Conservation (phyloP, 305 asterid species). For the Withania somnifera region DNA sequence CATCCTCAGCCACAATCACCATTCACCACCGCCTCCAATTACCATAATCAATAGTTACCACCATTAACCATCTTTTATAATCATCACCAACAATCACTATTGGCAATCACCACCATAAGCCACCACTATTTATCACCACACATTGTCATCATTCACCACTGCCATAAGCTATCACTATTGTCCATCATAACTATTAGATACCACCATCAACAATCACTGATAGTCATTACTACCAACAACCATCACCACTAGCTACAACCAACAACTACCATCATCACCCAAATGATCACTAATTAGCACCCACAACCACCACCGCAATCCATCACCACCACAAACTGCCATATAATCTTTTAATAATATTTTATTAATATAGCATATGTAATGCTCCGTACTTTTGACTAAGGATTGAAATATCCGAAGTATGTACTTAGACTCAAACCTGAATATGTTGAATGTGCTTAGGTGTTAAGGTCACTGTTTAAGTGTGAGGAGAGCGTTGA, state of each 20-base stretch:
- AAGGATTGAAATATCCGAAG: too few species aligned
- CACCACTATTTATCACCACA: background rate
- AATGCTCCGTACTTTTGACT: too few species aligned
- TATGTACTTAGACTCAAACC: too few species aligned
- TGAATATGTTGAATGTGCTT: too few species aligned
- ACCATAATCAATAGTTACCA: background rate
- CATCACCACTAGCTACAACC: background rate
- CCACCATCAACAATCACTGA: background rate
- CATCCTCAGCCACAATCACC: too few species aligned
- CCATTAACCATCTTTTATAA: background rate
- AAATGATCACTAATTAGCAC: background rate
- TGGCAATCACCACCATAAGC: background rate
- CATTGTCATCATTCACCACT: background rate
- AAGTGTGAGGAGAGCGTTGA: too few species aligned
- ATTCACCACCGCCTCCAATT: background rate
- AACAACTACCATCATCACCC: background rate
- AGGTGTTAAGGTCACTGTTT: too few species aligned
- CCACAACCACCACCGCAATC: background rate
- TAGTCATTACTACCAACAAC: background rate
- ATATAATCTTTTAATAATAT: too few species aligned
- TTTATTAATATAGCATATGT: background rate
- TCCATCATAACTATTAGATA: background rate
- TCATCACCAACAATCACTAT: background rate
- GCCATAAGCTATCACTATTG: background rate
- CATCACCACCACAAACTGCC: background rate